Percentiles rank a stretch among this genome's conserved stretches.
Conservation (phyloP, 805 yeast species). For the Ogataea ramenticola region DNA sequence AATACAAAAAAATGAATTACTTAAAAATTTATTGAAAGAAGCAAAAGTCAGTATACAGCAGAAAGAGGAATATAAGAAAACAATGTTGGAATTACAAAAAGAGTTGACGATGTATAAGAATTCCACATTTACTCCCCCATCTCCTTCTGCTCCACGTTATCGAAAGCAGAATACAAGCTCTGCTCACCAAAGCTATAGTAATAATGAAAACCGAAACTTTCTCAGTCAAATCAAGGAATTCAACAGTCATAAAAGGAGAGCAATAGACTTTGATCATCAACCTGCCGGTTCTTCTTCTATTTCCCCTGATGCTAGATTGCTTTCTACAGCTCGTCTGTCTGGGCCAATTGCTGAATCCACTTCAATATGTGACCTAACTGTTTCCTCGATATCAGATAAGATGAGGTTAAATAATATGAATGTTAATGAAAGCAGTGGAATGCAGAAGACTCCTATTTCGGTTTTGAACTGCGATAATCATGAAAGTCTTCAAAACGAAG, state of each 20-base stretch:
- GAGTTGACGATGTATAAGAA: background rate
- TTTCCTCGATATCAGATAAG: background rate
- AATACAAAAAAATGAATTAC: conserved; percentile 3
- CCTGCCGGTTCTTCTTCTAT: too few species aligned
- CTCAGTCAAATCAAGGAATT: background rate
- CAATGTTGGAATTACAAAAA: background rate
- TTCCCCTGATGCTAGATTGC: too few species aligned
- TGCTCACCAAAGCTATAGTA: too few species aligned
- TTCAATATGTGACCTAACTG: background rate
- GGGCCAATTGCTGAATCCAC: background rate
- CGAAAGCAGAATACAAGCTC: too few species aligned
- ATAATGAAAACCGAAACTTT: background rate
- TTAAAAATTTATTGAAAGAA: conserved; percentile 7
- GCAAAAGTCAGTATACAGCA: conserved; percentile 8
- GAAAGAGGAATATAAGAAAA: conserved; percentile 3
- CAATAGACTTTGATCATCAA: too few species aligned
- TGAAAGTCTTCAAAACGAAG: too few species aligned
- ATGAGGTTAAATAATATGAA: background rate
- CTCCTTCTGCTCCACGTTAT: too few species aligned
- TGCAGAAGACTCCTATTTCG: too few species aligned
- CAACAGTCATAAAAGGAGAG: background rate
- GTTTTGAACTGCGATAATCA: too few species aligned
- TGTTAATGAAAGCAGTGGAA: too few species aligned
- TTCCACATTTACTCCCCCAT: too few species aligned
- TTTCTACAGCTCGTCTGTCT: too few species aligned